A percentile compares a stretch with the other conserved stretches of the same genome.
phyloP scores from a whole-genome alignment of 1,284 basidiomycete genomes.

The Ustilago trichophora region DNA sequence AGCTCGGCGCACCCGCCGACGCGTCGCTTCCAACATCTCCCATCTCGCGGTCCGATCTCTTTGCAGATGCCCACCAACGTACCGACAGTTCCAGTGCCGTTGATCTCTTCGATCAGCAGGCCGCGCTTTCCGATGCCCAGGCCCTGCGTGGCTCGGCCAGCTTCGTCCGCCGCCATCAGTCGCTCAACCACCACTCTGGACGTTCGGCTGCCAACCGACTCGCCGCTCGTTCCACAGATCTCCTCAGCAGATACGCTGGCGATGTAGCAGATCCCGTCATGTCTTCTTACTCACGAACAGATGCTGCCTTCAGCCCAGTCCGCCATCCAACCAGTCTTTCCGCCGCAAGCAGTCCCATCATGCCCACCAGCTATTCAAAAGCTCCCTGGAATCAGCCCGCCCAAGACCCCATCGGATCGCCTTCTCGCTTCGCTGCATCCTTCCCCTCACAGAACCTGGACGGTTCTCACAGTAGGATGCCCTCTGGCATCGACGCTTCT shows the following conservation, averaged over 20 bases:
- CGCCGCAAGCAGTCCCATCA: conserved; percentile 30
- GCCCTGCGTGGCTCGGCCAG: conserved; percentile 13
- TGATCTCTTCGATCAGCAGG: conserved; percentile 21
- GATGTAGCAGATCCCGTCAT: conserved; percentile 5
- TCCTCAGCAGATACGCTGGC: conserved; percentile 9
- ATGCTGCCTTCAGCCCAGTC: conserved; percentile 30
- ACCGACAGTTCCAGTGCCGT: conserved; percentile 18
- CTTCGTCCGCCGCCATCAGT: conserved; percentile 51
- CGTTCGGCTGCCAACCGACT: conserved; percentile 28
- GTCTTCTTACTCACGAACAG: conserved; percentile 18
- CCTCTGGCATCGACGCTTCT: conserved; percentile 11
- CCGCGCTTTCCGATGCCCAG: conserved; percentile 25
- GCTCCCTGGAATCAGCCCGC: conserved; percentile 34
- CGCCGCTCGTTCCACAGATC: conserved; percentile 28
- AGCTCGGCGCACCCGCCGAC: conserved; percentile 4
- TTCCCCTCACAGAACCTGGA: conserved; percentile 36
- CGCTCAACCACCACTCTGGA: conserved; percentile 52
- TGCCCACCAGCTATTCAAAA: conserved; percentile 32
- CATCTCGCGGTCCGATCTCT: conserved; percentile 14
- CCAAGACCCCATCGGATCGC: conserved; percentile 37
- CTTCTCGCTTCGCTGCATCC: conserved; percentile 38
- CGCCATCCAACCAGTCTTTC: conserved; percentile 34
- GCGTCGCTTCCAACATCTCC: conserved; percentile 36
- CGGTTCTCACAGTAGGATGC: conserved; percentile 5
- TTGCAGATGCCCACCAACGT: conserved; percentile 9